Conservation (phyloP, 2,329 filamentous ascomycete species). For the Paracoccidioides brasiliensis region DNA sequence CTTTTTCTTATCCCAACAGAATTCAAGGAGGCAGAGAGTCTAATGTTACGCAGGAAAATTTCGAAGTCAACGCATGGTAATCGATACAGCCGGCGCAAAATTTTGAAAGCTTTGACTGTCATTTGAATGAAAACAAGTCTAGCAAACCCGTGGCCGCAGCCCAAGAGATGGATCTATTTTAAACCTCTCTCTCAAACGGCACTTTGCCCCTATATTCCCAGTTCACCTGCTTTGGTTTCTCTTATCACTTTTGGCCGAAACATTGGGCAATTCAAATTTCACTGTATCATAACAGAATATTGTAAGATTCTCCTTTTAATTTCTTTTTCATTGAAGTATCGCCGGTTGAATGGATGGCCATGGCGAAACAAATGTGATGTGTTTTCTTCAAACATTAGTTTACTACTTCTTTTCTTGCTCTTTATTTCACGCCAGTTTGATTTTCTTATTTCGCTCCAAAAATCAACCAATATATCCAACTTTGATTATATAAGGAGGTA, state of each 20-base stretch:
- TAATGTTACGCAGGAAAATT: conserved; percentile 57
- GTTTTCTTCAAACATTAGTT: not conserved
- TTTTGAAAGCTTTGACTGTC: not conserved
- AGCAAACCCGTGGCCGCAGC: not conserved
- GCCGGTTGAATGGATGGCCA: not conserved
- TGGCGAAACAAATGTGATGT: not conserved
- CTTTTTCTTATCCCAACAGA: not conserved
- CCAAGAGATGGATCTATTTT: not conserved
- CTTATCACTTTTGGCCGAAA: not conserved
- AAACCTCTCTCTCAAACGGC: not conserved
- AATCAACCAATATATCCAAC: too few species aligned
- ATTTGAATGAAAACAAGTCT: not conserved
- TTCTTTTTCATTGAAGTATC: not conserved
- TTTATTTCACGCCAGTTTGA: not conserved
- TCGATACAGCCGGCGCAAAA: not conserved
- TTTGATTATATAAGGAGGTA: too few species aligned
- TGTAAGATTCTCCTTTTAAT: conserved; percentile 3
- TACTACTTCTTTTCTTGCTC: not conserved
- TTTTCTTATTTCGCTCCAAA: too few species aligned
- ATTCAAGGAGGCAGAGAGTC: not conserved
- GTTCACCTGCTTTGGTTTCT: not conserved
- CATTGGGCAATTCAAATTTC: not conserved
- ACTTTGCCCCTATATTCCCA: not conserved
- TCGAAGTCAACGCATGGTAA: conserved; percentile 83
- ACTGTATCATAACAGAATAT: conserved; percentile 5